Evolutionary conservation across 306 rosid species (phyloP).

Genomic region (Sesbania bispinosa): DNA sequence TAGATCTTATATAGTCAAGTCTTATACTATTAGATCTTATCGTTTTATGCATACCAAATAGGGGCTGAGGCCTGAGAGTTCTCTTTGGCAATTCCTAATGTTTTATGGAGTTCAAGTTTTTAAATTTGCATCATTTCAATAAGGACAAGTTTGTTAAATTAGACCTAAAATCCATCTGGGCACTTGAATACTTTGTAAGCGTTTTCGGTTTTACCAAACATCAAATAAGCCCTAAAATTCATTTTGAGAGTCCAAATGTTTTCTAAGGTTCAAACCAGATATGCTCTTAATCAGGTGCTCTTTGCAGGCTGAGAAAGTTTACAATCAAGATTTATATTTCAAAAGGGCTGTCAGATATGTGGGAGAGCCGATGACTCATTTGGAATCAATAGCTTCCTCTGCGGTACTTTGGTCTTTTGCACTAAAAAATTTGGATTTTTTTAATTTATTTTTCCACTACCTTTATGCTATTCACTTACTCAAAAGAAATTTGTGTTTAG

Average conservation of each 20-base stretch:
- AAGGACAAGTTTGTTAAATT: no score
- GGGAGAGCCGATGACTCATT: constrained; percentile 94
- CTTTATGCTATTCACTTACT: constrained; percentile 9
- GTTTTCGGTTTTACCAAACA: neutral
- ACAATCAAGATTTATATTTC: constrained; percentile 82
- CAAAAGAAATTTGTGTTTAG: constrained; percentile 34
- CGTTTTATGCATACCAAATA: no score
- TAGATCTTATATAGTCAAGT: no score
- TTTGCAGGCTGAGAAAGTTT: constrained; percentile 90
- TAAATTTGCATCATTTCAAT: no score
- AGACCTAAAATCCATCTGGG: neutral
- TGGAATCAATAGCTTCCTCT: constrained; percentile 96
- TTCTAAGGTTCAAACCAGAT: neutral
- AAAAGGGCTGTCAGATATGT: constrained; percentile 80
- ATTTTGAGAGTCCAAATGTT: neutral
- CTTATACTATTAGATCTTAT: no score
- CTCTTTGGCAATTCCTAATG: no score
- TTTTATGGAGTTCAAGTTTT: no score
- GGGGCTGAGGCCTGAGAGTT: no score
- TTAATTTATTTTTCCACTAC: neutral
- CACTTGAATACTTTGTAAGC: neutral
- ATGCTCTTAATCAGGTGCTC: constrained; percentile 7
- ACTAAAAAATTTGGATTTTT: neutral
- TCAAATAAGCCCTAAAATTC: neutral
- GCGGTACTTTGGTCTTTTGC: constrained; percentile 59